phyloP scores from a whole-genome alignment of 345 rosid genomes.

The Isatis tinctoria region DNA sequence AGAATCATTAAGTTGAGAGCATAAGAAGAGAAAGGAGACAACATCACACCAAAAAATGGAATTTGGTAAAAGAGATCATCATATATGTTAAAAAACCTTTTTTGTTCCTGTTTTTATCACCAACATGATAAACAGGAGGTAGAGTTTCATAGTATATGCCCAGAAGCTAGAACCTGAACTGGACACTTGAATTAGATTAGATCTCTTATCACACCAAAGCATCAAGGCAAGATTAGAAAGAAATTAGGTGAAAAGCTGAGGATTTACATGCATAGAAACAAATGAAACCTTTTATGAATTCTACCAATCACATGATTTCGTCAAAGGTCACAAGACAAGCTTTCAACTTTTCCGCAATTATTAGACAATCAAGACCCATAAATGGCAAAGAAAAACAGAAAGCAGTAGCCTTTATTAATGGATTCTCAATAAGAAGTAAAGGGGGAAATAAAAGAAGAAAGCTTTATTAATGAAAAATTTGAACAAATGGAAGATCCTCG shows the following conservation, averaged over 20 bases:
- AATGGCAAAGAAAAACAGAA: constrained; percentile 3
- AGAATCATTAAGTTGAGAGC: neutral
- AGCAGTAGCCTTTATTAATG: neutral
- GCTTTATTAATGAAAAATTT: constrained; percentile 5
- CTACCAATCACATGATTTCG: neutral
- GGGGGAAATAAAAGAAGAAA: neutral
- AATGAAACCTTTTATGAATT: neutral
- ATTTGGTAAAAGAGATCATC: neutral
- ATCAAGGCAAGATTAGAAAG: neutral
- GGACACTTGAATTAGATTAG: neutral
- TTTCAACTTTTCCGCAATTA: neutral
- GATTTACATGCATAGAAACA: neutral
- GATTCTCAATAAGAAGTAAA: constrained; percentile 1
- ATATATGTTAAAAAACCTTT: neutral
- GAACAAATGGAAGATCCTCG: constrained; percentile 14
- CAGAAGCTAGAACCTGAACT: neutral
- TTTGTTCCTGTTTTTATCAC: neutral
- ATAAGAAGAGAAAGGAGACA: neutral
- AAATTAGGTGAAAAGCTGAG: neutral
- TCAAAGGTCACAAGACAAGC: neutral
- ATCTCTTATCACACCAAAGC: neutral
- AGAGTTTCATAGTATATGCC: neutral
- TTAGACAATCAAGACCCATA: constrained; percentile 5
- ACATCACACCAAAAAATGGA: neutral
- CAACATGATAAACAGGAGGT: neutral